phyloP scores from a whole-genome alignment of 1,284 basidiomycete genomes.

The Pseudozyma sp. region DNA sequence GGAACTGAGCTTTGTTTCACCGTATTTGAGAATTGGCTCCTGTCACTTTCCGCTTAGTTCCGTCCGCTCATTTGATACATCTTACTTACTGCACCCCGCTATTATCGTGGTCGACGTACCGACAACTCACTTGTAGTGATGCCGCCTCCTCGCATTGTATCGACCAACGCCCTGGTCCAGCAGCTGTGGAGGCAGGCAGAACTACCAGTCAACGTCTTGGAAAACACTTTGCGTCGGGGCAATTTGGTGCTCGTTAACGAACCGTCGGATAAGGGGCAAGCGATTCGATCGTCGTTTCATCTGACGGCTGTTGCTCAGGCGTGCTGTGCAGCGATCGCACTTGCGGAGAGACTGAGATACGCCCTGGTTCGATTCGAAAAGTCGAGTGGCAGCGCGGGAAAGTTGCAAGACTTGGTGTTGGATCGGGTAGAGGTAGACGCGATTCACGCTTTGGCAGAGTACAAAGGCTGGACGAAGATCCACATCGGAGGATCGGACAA shows the following conservation, averaged over 20 bases:
- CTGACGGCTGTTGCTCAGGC: slow-evolving; percentile 36
- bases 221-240: slow-evolving; percentile 12
- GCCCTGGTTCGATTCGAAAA: neutral
- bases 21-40: too few relatives aligned
- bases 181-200: slow-evolving; percentile 25
- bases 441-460: slow-evolving; percentile 28
- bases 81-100: too few relatives aligned
- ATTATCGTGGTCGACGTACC: too few relatives aligned
- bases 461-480: slow-evolving; percentile 16
- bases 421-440: slow-evolving; percentile 19
- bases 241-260: slow-evolving; percentile 8
- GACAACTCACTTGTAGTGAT: neutral
- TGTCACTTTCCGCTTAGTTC: too few relatives aligned
- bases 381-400: neutral
- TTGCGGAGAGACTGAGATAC: neutral
- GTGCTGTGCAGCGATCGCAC: slow-evolving; percentile 6
- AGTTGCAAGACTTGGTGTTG: slow-evolving; percentile 15
- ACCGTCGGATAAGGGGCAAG: slow-evolving; percentile 9
- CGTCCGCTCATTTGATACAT: too few relatives aligned
- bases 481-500: neutral
- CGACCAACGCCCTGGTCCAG: slow-evolving; percentile 8
- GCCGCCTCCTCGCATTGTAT: neutral
- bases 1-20: too few relatives aligned
- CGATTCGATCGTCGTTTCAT: slow-evolving; percentile 21
- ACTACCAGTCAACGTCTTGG: slow-evolving; percentile 7